Percentiles rank a stretch among this genome's conserved stretches.
Conservation (phyloP, 129 eudicot genomes). For the Escallonia rubra region DNA sequence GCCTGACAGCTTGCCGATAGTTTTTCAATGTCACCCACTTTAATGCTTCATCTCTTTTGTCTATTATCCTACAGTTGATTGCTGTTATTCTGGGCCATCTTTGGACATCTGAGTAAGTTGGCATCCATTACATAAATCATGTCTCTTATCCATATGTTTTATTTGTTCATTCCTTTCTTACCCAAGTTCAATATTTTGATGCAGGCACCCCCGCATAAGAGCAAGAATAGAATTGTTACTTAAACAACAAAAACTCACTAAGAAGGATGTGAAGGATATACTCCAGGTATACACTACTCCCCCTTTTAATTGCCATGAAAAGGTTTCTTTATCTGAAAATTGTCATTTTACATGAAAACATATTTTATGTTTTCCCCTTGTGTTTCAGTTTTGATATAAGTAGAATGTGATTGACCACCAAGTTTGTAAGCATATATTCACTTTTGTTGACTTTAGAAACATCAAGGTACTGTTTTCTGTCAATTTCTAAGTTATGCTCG, state of each 20-base stretch:
- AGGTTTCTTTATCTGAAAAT: not conserved
- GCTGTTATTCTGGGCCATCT: slow-evolving; percentile 94
- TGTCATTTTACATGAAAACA: not conserved
- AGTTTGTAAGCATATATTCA: too few relatives aligned
- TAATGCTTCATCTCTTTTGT: not conserved
- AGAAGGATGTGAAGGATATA: slow-evolving; percentile 66
- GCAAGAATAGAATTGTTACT: slow-evolving; percentile 87
- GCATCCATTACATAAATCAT: not conserved
- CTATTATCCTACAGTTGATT: slow-evolving; percentile 58
- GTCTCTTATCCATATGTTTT: not conserved
- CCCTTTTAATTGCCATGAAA: not conserved
- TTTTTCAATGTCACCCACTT: not conserved
- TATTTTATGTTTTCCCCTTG: not conserved
- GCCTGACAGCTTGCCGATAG: not conserved
- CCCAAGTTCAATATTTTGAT: slow-evolving; percentile 2
- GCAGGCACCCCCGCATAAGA: slow-evolving; percentile 73
- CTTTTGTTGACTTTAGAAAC: too few relatives aligned
- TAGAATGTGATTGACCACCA: too few relatives aligned
- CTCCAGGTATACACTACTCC: slow-evolving; percentile 57
- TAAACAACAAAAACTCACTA: slow-evolving; percentile 86
- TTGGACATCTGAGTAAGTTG: slow-evolving; percentile 98
- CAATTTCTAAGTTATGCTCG: too few relatives aligned
- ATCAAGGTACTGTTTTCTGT: too few relatives aligned
- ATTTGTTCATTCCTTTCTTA: not conserved
- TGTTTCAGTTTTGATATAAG: not conserved